A percentile compares a stretch with the other conserved stretches of the same genome.
These are phyloP conservation scores for Lagenidium sp. DNA, from an alignment of 352 stramenopile species.

Conservation along the genomic window DNA sequence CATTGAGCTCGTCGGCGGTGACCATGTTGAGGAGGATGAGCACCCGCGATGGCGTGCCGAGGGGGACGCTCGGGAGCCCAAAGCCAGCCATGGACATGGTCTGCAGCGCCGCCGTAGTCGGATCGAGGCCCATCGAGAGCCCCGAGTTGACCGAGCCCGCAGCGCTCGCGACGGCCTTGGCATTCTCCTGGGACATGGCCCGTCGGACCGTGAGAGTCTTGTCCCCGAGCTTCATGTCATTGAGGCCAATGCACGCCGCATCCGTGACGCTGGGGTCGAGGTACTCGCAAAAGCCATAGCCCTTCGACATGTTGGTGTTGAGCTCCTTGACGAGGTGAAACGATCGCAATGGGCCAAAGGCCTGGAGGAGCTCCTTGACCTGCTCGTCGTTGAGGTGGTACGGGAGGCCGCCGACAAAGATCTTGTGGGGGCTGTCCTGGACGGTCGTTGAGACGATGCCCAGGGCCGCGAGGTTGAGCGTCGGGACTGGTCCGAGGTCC, in stretches of 20 bases:
- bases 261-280: slow-evolving; percentile 87
- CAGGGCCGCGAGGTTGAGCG: slow-evolving; percentile 86
- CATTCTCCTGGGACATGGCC: slow-evolving; percentile 74
- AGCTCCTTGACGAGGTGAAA: slow-evolving; percentile 97
- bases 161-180: slow-evolving; percentile 51
- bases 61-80: slow-evolving; percentile 29
- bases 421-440: slow-evolving; percentile 95
- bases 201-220: slow-evolving; percentile 87
- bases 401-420: slow-evolving; percentile 97
- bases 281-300: slow-evolving; percentile 99
- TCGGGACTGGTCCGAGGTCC: slow-evolving; percentile 76
- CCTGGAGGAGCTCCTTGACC: slow-evolving; percentile 91
- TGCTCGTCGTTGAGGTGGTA: slow-evolving; percentile 96
- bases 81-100: slow-evolving; percentile 52
- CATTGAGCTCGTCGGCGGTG: slow-evolving; percentile 91
- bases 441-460: slow-evolving; percentile 95
- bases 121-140: slow-evolving; percentile 56
- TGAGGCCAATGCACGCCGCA: slow-evolving; percentile 90
- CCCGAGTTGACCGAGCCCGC: slow-evolving; percentile 60
- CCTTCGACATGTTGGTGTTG: slow-evolving; percentile 89
- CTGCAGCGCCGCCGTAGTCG: slow-evolving; percentile 55
- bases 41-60: slow-evolving; percentile 66
- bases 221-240: slow-evolving; percentile 93
- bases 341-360: slow-evolving; percentile 91
- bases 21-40: slow-evolving; percentile 99